These are phyloP conservation scores for Pisolithus sp. DNA, from an alignment of 768 basidiomycete species.

Conservation along the genomic window DNA sequence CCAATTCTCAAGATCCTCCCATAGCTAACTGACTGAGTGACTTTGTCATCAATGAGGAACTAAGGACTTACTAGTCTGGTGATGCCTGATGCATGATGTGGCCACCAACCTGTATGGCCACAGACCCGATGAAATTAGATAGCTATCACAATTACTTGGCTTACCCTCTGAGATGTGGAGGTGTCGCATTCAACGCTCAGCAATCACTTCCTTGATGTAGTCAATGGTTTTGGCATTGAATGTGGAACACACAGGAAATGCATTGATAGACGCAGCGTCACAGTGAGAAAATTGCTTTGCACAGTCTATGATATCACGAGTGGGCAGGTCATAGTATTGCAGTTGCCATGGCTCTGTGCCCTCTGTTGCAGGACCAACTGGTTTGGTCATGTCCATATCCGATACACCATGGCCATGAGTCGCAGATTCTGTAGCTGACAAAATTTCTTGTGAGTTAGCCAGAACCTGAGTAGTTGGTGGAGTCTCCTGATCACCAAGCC, in stretches of 20 bases:
- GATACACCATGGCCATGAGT: too few relatives aligned
- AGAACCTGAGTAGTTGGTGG: too few relatives aligned
- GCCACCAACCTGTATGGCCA: not conserved
- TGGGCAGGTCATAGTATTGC: not conserved
- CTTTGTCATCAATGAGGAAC: not conserved
- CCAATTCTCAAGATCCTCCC: conserved; percentile 6
- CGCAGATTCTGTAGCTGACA: too few relatives aligned
- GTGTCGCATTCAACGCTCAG: not conserved
- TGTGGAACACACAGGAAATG: not conserved
- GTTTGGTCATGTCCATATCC: too few relatives aligned
- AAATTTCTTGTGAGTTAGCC: too few relatives aligned
- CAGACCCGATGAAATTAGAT: not conserved
- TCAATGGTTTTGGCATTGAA: not conserved
- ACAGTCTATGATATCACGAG: not conserved
- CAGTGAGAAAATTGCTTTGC: not conserved
- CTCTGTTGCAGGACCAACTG: not conserved
- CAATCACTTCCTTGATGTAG: not conserved
- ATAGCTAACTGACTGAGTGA: not conserved
- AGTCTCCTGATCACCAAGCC: too few relatives aligned
- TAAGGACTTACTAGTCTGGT: not conserved
- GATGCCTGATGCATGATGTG: not conserved
- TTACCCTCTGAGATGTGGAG: not conserved
- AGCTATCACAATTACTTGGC: not conserved
- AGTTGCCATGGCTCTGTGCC: not conserved
- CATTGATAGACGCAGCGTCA: not conserved